Evolutionary conservation across 768 basidiomycete species (phyloP), one percentile per base, ranked within the genome.

Genomic region (Pleurotus pulmonarius): DNA sequence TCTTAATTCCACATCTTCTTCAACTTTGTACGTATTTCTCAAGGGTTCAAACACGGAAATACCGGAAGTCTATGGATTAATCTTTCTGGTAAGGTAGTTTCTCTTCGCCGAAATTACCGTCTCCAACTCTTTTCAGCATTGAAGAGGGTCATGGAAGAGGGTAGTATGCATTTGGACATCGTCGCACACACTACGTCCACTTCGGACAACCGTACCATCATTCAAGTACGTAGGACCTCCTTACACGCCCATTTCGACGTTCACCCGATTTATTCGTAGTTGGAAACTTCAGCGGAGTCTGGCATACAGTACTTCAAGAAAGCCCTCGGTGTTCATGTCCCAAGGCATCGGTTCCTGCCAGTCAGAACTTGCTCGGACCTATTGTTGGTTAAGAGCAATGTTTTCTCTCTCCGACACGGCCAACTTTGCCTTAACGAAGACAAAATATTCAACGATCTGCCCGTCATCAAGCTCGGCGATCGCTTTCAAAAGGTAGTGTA

Each of bases 381-480:
- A 47, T 80, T 96, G 38, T 75, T 94, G 63, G 90, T 94, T 77
- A 96, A 92, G 76, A 90, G 87, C 58, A 91, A 94, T 70, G 87
- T 96, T 61, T 98, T 96, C 75, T 90, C 89, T 55, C 79, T 97
- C 51, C 75, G 86, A 70, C 91, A 97, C 67, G 94, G 94, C 15
- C 88, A 88, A 63, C 81, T 96, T 58, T 80, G 91, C 60, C 88
- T 97, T 78, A 92, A 88, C 68, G 83, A 83, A 59, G 77, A 81
- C 38, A 75, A 91, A 62, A 87, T 92, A 85, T 94, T 94, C 66
- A 83, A 81, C 65, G 88, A 83, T 16, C 86, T 91, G 25, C 96
- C 94, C 13, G 93, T 96, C 49, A 90, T 98, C 80, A 97, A 97
- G 77, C 83, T 97, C 46, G 94, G 94, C 45, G 92, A 94, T 70